A percentile compares a stretch with the other conserved stretches of the same genome.
Evolutionary conservation across 202 grass and related monocot species (phyloP).

Genomic region (Musa balbisiana): DNA sequence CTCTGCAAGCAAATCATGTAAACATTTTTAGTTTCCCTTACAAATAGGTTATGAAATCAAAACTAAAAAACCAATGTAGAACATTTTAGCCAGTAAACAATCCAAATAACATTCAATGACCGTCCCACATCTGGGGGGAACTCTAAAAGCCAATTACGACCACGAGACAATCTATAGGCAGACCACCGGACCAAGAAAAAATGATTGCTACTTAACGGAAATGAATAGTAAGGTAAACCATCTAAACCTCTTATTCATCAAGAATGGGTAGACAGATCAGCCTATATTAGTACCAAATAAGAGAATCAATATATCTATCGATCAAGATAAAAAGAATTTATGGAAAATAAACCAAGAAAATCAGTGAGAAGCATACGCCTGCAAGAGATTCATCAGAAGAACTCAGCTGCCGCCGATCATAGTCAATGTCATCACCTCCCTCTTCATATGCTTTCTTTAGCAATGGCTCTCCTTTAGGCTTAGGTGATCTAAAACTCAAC

Average conservation of each 20-base stretch:
- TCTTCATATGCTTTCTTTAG: constrained; percentile 92
- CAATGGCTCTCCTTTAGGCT: constrained; percentile 85
- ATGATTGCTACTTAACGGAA: not conserved
- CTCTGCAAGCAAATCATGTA: constrained; percentile 44
- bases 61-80: constrained; percentile 6
- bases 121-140: not conserved
- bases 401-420: constrained; percentile 62
- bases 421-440: constrained; percentile 96
- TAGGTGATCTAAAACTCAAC: constrained; percentile 50
- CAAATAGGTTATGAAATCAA: not conserved
- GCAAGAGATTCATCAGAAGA: constrained; percentile 52
- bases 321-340: not conserved
- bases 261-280: not conserved
- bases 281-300: not conserved
- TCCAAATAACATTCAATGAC: not conserved
- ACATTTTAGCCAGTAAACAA: not conserved
- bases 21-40: constrained; percentile 21
- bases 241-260: not conserved
- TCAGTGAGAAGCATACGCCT: constrained; percentile 38
- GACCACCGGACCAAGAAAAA: too few relatives aligned
- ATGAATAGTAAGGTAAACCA: not conserved
- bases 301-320: not conserved
- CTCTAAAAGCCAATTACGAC: not conserved
- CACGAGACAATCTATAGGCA: not conserved
- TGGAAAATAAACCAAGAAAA: not conserved